Base-by-base conservation (phyloP, 176 grass and related monocot species). In the Oropetium thomaeum region DNA sequence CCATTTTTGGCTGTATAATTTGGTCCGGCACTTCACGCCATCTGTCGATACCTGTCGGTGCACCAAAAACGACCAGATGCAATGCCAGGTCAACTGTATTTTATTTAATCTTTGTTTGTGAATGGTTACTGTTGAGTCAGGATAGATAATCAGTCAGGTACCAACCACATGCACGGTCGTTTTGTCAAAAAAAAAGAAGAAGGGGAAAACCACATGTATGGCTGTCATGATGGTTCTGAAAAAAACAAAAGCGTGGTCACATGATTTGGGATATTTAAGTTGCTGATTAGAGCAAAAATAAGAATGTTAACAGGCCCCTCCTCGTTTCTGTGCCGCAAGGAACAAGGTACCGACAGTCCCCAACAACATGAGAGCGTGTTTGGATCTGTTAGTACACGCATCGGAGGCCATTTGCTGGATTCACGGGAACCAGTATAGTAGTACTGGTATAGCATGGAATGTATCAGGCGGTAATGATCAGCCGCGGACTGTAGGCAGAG, bases 41-140 rank as follows among this genome's bases (percentile, higher is more conserved):
- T n/a, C n/a, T 44, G 39, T 33, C n/a, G 54, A 27, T 44, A 22
- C 19, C 28, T 11, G 74, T 76, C 58, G 59, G 74, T 64, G 58
- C 20, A 76, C 29, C 59, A 37, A 49, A 27, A 51, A 63, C 42
- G 58, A 15, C 29, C 73, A 34, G 29, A 35, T 34, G 41, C 20
- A 33, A 23, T 2, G 37, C 3, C 13, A 3, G 20, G 17, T 4
- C 17, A 38, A 31, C 27, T 4, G 58, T 13, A 19, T 23, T 33
- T 27, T 38, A 38, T n/a, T n/a, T n/a, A n/a, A n/a, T n/a, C n/a
- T n/a, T n/a, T n/a, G n/a, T n/a, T n/a, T n/a, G n/a, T n/a, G n/a
- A n/a, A n/a, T n/a, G n/a, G n/a, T n/a, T n/a, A n/a, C n/a, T n/a
- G n/a, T n/a, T n/a, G n/a, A n/a, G n/a, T n/a, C n/a, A n/a, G n/a